Conservation (phyloP, 495 filamentous ascomycete species). For the Penicillium fimorum region DNA sequence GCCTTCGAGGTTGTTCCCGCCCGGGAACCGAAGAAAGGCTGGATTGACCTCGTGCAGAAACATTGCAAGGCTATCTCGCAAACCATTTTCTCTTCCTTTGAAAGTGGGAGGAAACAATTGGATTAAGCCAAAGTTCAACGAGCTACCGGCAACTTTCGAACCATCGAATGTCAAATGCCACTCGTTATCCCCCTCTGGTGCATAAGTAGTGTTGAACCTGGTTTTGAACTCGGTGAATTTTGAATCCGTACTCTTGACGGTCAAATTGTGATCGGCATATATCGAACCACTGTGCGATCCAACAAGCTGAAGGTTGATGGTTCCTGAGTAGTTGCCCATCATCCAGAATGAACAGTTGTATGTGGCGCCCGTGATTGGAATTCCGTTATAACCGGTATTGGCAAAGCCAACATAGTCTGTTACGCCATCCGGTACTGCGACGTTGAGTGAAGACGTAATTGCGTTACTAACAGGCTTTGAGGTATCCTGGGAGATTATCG, state of each 20-base stretch:
- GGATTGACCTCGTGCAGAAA: constrained; percentile 53
- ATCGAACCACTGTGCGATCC: constrained; percentile 32
- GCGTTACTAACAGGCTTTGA: constrained; percentile 50
- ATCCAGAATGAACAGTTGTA: constrained; percentile 60
- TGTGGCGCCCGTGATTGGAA: constrained; percentile 48
- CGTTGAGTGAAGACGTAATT: constrained; percentile 58
- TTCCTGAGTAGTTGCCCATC: constrained; percentile 39
- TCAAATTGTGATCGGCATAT: constrained; percentile 38
- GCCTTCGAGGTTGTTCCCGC: constrained; percentile 62
- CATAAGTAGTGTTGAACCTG: constrained; percentile 40
- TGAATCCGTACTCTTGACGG: constrained; percentile 23
- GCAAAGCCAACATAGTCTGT: constrained; percentile 52
- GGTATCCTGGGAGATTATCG: constrained; percentile 49
- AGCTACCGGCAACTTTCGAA: constrained; percentile 38
- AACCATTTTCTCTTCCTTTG: constrained; percentile 53
- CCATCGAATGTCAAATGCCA: constrained; percentile 60
- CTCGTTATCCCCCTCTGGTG: constrained; percentile 63
- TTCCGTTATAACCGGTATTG: constrained; percentile 62
- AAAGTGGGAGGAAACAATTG: constrained; percentile 67
- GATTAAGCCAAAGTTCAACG: constrained; percentile 63
- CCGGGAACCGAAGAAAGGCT: constrained; percentile 61
- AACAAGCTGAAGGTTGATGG: constrained; percentile 32
- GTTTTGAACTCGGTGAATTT: constrained; percentile 37
- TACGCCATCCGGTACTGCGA: constrained; percentile 38
- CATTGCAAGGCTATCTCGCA: constrained; percentile 58